Conservation (phyloP, 1,139 yeast genomes). For the Yamadazyma oceani region DNA sequence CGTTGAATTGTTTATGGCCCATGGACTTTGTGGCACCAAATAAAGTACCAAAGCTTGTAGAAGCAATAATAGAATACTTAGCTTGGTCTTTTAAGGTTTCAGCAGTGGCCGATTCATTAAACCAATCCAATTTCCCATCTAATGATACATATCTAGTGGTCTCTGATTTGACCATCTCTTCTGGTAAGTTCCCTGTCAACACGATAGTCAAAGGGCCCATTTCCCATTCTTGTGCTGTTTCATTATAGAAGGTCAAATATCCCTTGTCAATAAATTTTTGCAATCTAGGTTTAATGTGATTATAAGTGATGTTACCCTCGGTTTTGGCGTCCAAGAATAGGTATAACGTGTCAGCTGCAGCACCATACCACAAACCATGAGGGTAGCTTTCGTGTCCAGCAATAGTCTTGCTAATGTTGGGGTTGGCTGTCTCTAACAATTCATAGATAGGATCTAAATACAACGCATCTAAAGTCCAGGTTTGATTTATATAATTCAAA, state of each 20-base stretch:
- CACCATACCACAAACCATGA: conserved; percentile 36
- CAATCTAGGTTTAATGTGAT: conserved; percentile 28
- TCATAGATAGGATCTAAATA: conserved; percentile 55
- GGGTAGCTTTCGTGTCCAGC: conserved; percentile 16
- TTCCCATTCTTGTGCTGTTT: conserved; percentile 20
- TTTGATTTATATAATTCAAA: conserved; percentile 39
- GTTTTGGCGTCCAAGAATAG: conserved; percentile 45
- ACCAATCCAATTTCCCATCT: conserved; percentile 38
- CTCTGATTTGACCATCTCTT: conserved; percentile 29
- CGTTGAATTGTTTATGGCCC: conserved; percentile 20
- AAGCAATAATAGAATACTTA: conserved; percentile 37
- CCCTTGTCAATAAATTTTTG: conserved; percentile 34
- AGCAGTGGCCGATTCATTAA: conserved; percentile 12
- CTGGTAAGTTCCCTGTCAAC: conserved; percentile 43
- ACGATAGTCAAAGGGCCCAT: conserved; percentile 42
- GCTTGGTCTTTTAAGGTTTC: conserved; percentile 23
- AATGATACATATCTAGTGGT: conserved; percentile 30
- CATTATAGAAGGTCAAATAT: conserved; percentile 35
- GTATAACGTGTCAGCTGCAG: conserved; percentile 39
- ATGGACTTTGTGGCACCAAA: conserved; percentile 23
- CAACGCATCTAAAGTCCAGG: conserved; percentile 46
- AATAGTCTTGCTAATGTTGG: conserved; percentile 15
- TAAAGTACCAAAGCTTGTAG: conserved; percentile 30
- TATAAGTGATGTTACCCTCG: conserved; percentile 33
- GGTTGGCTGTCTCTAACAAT: conserved; percentile 49